These are phyloP conservation scores for Saturnispora gosingensis DNA, from an alignment of 805 yeast species.

Conservation along the genomic window DNA sequence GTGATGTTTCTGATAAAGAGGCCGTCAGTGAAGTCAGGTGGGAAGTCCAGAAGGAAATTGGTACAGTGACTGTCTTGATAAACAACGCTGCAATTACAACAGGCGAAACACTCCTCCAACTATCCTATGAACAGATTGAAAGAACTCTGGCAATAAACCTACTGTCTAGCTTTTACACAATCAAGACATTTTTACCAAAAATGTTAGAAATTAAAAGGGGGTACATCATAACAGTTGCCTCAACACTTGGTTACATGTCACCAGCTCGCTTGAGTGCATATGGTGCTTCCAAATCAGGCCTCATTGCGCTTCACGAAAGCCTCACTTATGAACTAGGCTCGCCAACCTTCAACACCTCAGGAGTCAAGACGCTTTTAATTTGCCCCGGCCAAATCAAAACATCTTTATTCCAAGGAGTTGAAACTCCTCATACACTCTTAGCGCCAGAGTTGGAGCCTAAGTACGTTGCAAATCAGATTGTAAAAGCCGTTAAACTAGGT, in stretches of 20 bases:
- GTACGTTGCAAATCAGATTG: constrained; percentile 51
- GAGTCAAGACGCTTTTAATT: constrained; percentile 64
- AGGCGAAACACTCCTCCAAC: constrained; percentile 48
- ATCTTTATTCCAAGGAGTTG: constrained; percentile 59
- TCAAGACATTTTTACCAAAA: constrained; percentile 61
- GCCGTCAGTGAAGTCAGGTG: constrained; percentile 35
- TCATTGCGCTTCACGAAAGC: constrained; percentile 78
- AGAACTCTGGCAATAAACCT: constrained; percentile 58
- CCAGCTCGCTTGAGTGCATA: constrained; percentile 77
- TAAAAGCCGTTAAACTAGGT: constrained; percentile 50
- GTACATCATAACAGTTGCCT: constrained; percentile 70
- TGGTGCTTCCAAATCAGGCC: constrained; percentile 86
- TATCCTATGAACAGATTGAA: constrained; percentile 51
- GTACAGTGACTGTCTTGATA: constrained; percentile 57
- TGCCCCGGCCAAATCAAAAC: constrained; percentile 87
- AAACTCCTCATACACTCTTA: constrained; percentile 60
- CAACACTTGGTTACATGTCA: constrained; percentile 75
- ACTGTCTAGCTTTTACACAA: constrained; percentile 58
- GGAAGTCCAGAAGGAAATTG: constrained; percentile 38
- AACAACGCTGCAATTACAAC: constrained; percentile 79
- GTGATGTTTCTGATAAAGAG: constrained; percentile 57
- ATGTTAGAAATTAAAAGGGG: constrained; percentile 61
- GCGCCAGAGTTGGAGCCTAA: constrained; percentile 78
- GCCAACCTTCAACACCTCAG: constrained; percentile 34
- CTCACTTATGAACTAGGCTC: constrained; percentile 60